Evolutionary conservation across 2,329 filamentous ascomycete species (phyloP), one percentile per base, ranked within the genome.

Genomic region (Cercospora janseana): DNA sequence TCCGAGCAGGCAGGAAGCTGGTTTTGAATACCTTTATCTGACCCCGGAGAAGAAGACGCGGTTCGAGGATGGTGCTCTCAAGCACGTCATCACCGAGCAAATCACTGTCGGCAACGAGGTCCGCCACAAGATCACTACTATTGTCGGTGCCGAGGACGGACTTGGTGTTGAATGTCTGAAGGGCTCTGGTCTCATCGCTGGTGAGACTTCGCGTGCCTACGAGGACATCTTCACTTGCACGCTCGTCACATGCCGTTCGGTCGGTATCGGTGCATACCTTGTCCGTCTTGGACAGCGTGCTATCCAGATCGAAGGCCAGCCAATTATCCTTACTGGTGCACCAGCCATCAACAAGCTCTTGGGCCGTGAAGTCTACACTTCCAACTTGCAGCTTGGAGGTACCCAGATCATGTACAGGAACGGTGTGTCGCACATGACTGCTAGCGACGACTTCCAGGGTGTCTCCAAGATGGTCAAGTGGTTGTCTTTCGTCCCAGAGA

Each of bases 361-460:
- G 54, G 93, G 93, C 66, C 90, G 94, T 62, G 93, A 98, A 73
- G 92, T 98, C 23, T 98, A 98, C 77, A 96, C 93, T 18, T 97
- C 93, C 54, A 98, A 98, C 80, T 75, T 98, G 67, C 93, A 98
- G 78, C 88, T 98, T 59, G 93, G 93, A 83, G 93, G 93, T 63
- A 98, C 93, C n/a, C 93, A 98, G 75, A 98, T 98, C 80, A 98
- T 98, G 93, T 97, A 98, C 83, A 91, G 88, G 76, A 98, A 98
- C 70, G 93, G 93, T 82, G 93, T 98, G 32, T 97, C 93, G 16
- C 93, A 98, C 78, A 92, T 97, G 88, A 96, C 92, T 61, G 93
- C 93, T 65, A 87, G 86, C 62, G 92, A 98, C 66, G 93, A 98
- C 75, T 97, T 98, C 64, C 91, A 92, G 66, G 93, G 93, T 81